phyloP scores from a whole-genome alignment of 306 rosid genomes.

The Vigna angularis region DNA sequence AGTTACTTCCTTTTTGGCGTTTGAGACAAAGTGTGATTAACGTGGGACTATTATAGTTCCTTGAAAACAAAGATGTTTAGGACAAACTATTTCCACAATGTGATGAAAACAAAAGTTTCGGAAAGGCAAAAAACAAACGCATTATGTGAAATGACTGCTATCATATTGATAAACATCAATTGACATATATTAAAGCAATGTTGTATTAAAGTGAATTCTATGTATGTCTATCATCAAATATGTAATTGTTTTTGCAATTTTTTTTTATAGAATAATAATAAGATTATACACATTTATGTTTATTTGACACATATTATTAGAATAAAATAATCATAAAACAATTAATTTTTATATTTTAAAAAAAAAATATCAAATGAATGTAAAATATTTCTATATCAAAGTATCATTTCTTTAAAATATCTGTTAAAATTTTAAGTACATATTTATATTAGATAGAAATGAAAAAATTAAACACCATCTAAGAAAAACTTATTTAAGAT shows the following conservation, averaged over 20 bases:
- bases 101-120: conserved; percentile 52
- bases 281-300: no score
- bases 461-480: no score
- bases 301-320: no score
- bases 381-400: no score
- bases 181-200: background rate
- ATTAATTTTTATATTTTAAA: no score
- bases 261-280: no score
- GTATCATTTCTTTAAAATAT: no score
- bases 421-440: no score
- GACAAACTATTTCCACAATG: conserved; percentile 37
- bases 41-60: conserved; percentile 36
- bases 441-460: no score
- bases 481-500: no score
- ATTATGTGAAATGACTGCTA: conserved; percentile 47
- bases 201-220: background rate
- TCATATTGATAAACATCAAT: conserved; percentile 22
- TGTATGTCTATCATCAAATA: background rate
- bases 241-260: background rate
- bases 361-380: no score
- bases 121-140: conserved; percentile 47
- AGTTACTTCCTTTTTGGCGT: background rate
- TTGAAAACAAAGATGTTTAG: conserved; percentile 28
- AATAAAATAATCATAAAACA: no score
- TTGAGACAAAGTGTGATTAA: conserved; percentile 35